Evolutionary conservation across 2,329 filamentous ascomycete species (phyloP), one percentile per base, ranked within the genome.

Genomic region (Fusarium miscanthi): DNA sequence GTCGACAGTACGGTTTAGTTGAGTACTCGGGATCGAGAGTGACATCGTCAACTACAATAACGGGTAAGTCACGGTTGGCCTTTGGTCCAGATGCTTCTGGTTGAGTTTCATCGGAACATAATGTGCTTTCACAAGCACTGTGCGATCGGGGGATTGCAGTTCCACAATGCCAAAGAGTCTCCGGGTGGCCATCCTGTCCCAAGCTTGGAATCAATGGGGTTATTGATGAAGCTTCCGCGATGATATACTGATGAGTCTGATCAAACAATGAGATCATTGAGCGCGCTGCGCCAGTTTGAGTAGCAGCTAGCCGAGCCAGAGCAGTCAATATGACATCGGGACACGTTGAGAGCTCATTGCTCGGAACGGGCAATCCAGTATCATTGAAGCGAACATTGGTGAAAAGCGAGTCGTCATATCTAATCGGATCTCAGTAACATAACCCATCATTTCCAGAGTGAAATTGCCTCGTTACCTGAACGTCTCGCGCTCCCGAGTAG

Each of bases 191-290:
- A 3, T 73, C 62, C 17, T 59, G 64, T 8, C 62, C 59, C 12
- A 75, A 49, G 4, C 38, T 67, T 1, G 78, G 71, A 16, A 73
- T 57, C 9, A 88, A 74, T 0, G 81, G 82, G 6, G 83, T 78
- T 3, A 78, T 80, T 2, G 80, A 80, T 2, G 86, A 86, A 10
- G 86, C 85, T 68, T 89, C 87, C 48, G 86, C 85, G n/a, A 89
- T 77, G 37, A 88, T 78, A 60, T 87, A 83, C 70, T 89, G 86
- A 57, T 82, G 76, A 21, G 80, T 79, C 4, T 78, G 79, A 69
- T 87, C 86, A 68, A 89, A 87, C 23, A 89, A 78, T 1, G 87
- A 88, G 60, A 89, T 82, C 30, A 87, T 72, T 13, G 81, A 78
- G 33, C 85, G 81, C 14, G 80, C 76, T 9, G 79, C 81, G 21